Percentiles rank a stretch among this genome's conserved stretches.
These are phyloP conservation scores for Aspergillus egyptiacus DNA, from an alignment of 495 filamentous ascomycete species.

Conservation along the genomic window DNA sequence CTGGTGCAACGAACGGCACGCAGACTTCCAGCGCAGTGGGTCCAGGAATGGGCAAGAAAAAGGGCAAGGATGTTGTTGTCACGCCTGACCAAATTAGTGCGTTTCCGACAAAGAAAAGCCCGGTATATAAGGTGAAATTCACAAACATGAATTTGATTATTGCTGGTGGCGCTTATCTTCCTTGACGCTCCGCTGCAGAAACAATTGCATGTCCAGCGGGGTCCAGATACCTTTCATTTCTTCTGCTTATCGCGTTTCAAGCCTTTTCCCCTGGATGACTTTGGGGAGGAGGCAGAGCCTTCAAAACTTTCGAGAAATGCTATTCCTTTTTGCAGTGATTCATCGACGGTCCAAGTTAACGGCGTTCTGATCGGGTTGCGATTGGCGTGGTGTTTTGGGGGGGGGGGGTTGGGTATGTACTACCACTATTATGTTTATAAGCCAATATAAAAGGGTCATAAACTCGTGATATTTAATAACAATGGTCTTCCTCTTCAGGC, in stretches of 20 bases:
- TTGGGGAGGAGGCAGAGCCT: too few species aligned
- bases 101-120: conserved; percentile 92
- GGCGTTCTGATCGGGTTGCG: conserved; percentile 12
- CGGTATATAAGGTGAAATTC: conserved; percentile 88
- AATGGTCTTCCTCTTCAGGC: neutral
- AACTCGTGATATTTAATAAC: neutral
- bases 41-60: conserved; percentile 62
- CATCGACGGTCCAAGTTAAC: neutral
- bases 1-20: conserved; percentile 28
- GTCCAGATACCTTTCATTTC: neutral
- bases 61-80: conserved; percentile 82
- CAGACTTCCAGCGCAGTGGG: conserved; percentile 37
- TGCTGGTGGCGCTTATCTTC: conserved; percentile 78
- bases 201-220: neutral
- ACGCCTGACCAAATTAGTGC: conserved; percentile 89
- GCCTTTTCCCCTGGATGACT: neutral
- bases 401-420: conserved; percentile 5
- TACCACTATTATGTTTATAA: neutral
- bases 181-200: conserved; percentile 28
- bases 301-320: too few species aligned
- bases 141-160: conserved; percentile 89
- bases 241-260: neutral
- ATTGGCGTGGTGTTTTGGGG: neutral
- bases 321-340: conserved; percentile 1
- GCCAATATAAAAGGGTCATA: neutral